Base-by-base conservation (phyloP, 2,329 filamentous ascomycete species). In the Microcyclospora pomicola region DNA sequence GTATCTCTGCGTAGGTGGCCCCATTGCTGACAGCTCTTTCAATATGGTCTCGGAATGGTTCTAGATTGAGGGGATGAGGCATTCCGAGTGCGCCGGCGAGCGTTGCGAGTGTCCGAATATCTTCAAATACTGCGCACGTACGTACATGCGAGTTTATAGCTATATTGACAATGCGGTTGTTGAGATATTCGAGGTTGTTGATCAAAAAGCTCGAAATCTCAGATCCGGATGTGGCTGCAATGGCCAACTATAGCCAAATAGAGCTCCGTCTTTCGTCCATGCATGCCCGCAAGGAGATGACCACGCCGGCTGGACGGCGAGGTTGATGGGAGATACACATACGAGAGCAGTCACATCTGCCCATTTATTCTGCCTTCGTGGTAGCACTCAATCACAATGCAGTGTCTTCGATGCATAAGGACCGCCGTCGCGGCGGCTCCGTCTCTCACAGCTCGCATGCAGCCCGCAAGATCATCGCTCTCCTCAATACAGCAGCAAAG, bases 371-470 rank as follows among this genome's bases (percentile, higher is more conserved):
- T n/a, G 12, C 27, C 15, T 30, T 31, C 6, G 19, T 31, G 11
- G 32, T 34, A n/a, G 9, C n/a, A n/a, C 15, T 35, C 14, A 28
- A 13, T n/a, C 31, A 28, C 24, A 12, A 24, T 35, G 24, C 32
- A 14, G 11, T 30, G 35, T 35, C 29, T n/a, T 16, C 39, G 16
- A 34, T 11, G n/a, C 34, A 40, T 31, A 12, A 11, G 31, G 29
- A 14, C 36, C 5, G 30, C 28, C 29, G 16, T 37, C 13, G 15
- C 36, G 15, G 15, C 29, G 14, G 6, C 30, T 31, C 30, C 12
- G 9, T n/a, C 30, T 31, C 12, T 15, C 14, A n/a, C 30, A 15
- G 30, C 30, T n/a, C 12, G 12, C 5, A 15, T 15, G 6, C 12
- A 15, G 9, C 12, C 12, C 4, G 30, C 30, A n/a, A 31, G 12